These are phyloP conservation scores for Alternaria brassicae DNA, from an alignment of 2,329 filamentous ascomycete genomes.

Conservation along the genomic window DNA sequence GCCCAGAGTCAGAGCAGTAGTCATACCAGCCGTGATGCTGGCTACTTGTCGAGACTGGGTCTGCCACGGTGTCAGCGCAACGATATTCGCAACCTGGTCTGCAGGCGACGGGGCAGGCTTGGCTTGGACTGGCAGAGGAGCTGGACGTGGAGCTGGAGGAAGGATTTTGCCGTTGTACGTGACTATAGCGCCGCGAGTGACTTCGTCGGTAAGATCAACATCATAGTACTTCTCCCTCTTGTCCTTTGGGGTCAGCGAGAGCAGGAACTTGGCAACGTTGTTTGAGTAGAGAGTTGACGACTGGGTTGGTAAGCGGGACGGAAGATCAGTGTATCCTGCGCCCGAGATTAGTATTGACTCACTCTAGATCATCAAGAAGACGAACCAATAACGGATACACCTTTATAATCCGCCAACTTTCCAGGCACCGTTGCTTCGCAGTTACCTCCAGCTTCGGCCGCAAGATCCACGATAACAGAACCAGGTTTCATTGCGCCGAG, in stretches of 20 bases:
- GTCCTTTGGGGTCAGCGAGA: conserved; percentile 80
- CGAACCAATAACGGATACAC: conserved; percentile 82
- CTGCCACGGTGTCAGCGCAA: conserved; percentile 82
- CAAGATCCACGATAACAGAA: conserved; percentile 86
- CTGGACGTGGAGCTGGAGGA: conserved; percentile 75
- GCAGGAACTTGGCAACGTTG: conserved; percentile 87
- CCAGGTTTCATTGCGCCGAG: conserved; percentile 87
- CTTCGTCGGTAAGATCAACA: conserved; percentile 81
- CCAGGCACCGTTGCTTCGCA: conserved; percentile 82
- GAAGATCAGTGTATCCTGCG: conserved; percentile 79
- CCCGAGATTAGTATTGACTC: conserved; percentile 45
- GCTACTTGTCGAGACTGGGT: conserved; percentile 78
- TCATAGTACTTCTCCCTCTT: conserved; percentile 81
- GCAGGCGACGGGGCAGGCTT: conserved; percentile 48
- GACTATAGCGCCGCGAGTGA: conserved; percentile 84
- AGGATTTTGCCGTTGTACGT: conserved; percentile 78
- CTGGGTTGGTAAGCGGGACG: conserved; percentile 85
- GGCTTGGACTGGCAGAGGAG: conserved; percentile 63
- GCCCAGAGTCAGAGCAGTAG: conserved; percentile 74
- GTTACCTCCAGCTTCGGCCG: conserved; percentile 86
- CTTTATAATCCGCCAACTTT: conserved; percentile 73
- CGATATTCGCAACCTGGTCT: conserved; percentile 59
- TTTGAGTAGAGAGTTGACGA: conserved; percentile 91
- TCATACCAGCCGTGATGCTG: conserved; percentile 78
- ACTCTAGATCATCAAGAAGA: fast-evolving